phyloP scores from a whole-genome alignment of 768 basidiomycete species.

The Auricularia sp. region DNA sequence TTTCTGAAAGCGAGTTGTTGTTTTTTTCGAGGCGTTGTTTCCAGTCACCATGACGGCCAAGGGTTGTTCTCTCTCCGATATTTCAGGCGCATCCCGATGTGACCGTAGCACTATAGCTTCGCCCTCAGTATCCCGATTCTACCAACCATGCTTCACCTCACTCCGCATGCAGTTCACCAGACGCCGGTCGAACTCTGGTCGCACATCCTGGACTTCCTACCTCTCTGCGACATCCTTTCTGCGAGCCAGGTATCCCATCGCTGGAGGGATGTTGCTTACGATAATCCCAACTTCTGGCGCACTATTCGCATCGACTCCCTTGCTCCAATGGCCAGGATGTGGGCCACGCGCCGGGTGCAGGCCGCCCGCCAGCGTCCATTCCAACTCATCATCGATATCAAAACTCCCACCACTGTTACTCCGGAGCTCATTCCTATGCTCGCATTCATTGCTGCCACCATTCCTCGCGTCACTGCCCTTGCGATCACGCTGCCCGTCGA shows the following conservation, averaged over 20 bases:
- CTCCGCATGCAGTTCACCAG: neutral
- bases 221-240: neutral
- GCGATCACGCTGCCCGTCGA: neutral
- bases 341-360: neutral
- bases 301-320: neutral
- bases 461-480: neutral
- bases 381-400: neutral
- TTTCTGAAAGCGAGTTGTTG: no score
- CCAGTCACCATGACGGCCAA: no score
- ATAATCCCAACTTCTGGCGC: neutral
- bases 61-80: no score
- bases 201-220: neutral
- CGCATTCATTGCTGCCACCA: no score
- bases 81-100: no score
- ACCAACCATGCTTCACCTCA: neutral
- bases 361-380: neutral
- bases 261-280: neutral
- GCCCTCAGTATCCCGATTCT: neutral
- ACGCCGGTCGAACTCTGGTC: neutral
- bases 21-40: no score
- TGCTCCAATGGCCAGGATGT: neutral
- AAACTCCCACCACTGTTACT: neutral
- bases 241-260: neutral
- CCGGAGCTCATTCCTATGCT: no score
- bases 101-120: neutral